Evolutionary conservation across 108 stramenopile species (phyloP).

Genomic region (Fragilaria crotonensis): DNA sequence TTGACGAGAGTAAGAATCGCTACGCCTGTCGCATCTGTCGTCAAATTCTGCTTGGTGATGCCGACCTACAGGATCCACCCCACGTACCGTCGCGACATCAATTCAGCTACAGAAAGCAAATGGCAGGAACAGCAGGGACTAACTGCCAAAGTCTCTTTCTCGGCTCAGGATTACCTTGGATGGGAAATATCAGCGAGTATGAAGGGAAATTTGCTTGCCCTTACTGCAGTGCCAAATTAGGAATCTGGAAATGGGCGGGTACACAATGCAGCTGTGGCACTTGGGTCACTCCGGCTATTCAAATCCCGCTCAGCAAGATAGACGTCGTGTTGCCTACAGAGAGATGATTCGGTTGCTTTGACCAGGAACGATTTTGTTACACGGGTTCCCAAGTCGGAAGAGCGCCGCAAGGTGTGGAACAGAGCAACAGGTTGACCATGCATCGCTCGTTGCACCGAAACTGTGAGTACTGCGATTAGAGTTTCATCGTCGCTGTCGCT

Average conservation of each 20-base stretch:
- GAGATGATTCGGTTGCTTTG: slow-evolving; percentile 3
- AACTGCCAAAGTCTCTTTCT: slow-evolving; percentile 59
- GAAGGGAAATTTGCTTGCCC: slow-evolving; percentile 73
- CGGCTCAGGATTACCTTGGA: slow-evolving; percentile 40
- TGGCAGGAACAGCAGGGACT: slow-evolving; percentile 10
- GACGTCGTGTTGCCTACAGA: slow-evolving; percentile 38
- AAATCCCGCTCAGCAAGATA: slow-evolving; percentile 63
- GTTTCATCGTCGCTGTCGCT: too few relatives aligned
- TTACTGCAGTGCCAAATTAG: slow-evolving; percentile 64
- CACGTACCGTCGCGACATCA: slow-evolving; percentile 37
- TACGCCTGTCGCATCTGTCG: slow-evolving; percentile 75
- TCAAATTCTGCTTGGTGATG: slow-evolving; percentile 50
- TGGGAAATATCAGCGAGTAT: slow-evolving; percentile 32
- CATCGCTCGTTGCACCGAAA: too few relatives aligned
- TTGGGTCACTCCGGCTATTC: slow-evolving; percentile 83
- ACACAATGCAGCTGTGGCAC: slow-evolving; percentile 78
- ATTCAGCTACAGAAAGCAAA: slow-evolving; percentile 21
- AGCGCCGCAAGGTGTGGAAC: too few relatives aligned
- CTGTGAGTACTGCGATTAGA: too few relatives aligned
- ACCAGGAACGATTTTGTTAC: too few relatives aligned
- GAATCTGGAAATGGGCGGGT: slow-evolving; percentile 78
- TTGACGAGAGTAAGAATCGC: slow-evolving; percentile 20
- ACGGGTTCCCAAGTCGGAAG: too few relatives aligned
- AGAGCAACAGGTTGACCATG: too few relatives aligned
- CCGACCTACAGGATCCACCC: slow-evolving; percentile 57